Evolutionary conservation across 2,329 filamentous ascomycete species (phyloP).

Genomic region (Cytospora schulzeri): DNA sequence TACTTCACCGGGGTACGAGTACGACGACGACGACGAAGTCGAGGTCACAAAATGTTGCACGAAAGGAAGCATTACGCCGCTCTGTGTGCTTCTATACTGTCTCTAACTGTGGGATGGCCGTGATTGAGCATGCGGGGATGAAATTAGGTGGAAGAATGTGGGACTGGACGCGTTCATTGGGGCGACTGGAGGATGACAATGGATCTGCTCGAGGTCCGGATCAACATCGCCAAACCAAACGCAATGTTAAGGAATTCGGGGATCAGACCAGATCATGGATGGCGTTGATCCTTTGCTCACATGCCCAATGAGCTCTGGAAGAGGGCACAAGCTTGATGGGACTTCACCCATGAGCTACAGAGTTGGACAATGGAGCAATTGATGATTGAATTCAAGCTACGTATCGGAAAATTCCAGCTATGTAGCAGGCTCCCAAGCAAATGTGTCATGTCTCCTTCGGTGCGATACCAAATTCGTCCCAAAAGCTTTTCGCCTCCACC

Average conservation of each 20-base stretch:
- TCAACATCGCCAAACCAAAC: neutral
- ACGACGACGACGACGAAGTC: conserved; percentile 15
- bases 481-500: neutral
- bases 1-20: neutral
- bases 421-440: neutral
- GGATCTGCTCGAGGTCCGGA: neutral
- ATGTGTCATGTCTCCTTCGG: neutral
- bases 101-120: neutral
- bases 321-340: neutral
- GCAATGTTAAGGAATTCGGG: neutral
- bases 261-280: neutral
- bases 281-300: neutral
- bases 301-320: neutral
- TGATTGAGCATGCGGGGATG: neutral
- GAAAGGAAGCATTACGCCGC: neutral
- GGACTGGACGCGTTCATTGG: neutral
- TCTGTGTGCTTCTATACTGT: neutral
- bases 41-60: neutral
- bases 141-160: neutral
- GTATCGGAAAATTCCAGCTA: neutral
- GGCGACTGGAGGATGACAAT: neutral
- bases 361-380: conserved; percentile 7
- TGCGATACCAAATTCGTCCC: neutral
- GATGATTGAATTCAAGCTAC: conserved; percentile 10
- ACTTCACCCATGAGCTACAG: neutral